phyloP scores from a whole-genome alignment of 1,284 basidiomycete genomes.

The Anthracocystis setariae region DNA sequence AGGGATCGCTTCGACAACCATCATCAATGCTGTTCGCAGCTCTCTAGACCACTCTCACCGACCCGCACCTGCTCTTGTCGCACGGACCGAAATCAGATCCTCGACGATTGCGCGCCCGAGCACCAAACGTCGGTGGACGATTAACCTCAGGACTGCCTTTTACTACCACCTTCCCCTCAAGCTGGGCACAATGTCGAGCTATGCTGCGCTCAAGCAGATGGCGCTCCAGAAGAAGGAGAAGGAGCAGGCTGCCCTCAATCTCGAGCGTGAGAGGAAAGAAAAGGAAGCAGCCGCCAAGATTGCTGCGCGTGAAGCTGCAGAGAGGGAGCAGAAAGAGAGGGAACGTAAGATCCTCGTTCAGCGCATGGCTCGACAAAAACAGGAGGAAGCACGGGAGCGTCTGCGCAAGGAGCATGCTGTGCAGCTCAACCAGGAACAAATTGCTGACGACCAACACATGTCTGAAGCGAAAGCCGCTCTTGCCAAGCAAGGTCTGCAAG shows the following conservation, averaged over 20 bases:
- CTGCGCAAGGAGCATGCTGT: conserved; percentile 31
- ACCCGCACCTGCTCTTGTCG: conserved; percentile 3
- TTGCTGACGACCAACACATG: conserved; percentile 8
- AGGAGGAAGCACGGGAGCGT: conserved; percentile 37
- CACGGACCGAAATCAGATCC: conserved; percentile 3
- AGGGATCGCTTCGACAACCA: not conserved
- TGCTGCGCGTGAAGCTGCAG: conserved; percentile 38
- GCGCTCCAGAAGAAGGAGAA: conserved; percentile 40
- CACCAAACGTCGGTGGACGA: not conserved
- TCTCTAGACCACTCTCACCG: conserved; percentile 5
- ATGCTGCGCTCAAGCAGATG: conserved; percentile 42
- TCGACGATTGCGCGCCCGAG: not conserved
- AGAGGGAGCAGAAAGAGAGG: conserved; percentile 39
- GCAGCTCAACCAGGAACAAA: conserved; percentile 8
- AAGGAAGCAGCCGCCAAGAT: conserved; percentile 35
- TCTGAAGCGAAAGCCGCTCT: conserved; percentile 1
- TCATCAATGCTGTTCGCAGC: conserved; percentile 14
- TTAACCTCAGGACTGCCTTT: too few relatives aligned
- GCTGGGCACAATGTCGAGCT: conserved; percentile 35
- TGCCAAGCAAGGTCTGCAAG: conserved; percentile 2
- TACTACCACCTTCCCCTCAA: not conserved
- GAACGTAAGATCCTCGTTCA: conserved; percentile 43
- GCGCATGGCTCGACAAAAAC: conserved; percentile 37
- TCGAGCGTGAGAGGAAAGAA: conserved; percentile 34
- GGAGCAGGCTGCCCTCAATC: conserved; percentile 28